Evolutionary conservation across 2,329 filamentous ascomycete species (phyloP).

Genomic region (Aspergillus ochraceus): DNA sequence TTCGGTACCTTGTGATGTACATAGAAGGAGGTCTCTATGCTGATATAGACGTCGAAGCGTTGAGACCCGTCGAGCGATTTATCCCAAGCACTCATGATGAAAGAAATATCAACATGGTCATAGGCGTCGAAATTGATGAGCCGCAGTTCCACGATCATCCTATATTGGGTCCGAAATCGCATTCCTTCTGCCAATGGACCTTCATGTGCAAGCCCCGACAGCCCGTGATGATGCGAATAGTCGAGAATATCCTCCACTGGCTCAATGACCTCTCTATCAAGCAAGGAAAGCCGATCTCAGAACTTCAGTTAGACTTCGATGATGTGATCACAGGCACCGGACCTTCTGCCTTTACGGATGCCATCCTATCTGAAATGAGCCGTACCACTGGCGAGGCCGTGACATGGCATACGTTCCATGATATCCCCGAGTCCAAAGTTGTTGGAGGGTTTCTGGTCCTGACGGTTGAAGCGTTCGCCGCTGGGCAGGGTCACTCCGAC

Average conservation of each 20-base stretch:
- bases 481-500: conserved; percentile 71
- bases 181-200: conserved; percentile 74
- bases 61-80: conserved; percentile 56
- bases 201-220: conserved; percentile 68
- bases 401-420: conserved; percentile 66
- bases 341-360: conserved; percentile 67
- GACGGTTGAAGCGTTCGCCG: conserved; percentile 70
- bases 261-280: conserved; percentile 59
- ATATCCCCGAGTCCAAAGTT: conserved; percentile 64
- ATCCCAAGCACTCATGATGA: conserved; percentile 65
- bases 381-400: conserved; percentile 47
- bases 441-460: conserved; percentile 66
- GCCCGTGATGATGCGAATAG: conserved; percentile 66
- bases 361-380: conserved; percentile 66
- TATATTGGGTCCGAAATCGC: conserved; percentile 66
- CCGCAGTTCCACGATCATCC: conserved; percentile 64
- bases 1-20: conserved; percentile 68
- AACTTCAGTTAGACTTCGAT: conserved; percentile 69
- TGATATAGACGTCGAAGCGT: conserved; percentile 60
- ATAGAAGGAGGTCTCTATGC: conserved; percentile 63
- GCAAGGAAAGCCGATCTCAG: conserved; percentile 59
- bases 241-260: conserved; percentile 69
- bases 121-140: conserved; percentile 71
- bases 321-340: conserved; percentile 73
- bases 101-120: conserved; percentile 64